A percentile compares a stretch with the other conserved stretches of the same genome.
These are phyloP conservation scores for Combretum micranthum DNA, from an alignment of 345 rosid species.

Conservation along the genomic window DNA sequence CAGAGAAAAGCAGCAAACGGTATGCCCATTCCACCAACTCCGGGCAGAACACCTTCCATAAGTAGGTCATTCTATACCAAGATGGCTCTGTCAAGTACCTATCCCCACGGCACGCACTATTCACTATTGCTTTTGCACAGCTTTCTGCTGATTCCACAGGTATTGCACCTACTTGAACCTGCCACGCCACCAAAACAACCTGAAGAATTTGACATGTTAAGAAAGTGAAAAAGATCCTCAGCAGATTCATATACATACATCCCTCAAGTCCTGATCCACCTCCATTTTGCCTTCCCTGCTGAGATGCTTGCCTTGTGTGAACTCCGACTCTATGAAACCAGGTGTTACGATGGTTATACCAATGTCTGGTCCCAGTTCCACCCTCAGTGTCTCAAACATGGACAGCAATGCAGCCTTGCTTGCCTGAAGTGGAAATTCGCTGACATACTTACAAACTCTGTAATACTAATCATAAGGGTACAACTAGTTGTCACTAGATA, in stretches of 20 bases:
- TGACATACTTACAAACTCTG: background rate
- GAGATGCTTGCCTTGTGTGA: conserved; percentile 25
- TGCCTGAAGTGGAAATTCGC: conserved; percentile 14
- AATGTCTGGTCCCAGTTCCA: conserved; percentile 38
- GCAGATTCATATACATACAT: conserved; percentile 20
- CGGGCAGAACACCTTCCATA: conserved; percentile 38
- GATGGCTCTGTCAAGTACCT: conserved; percentile 30
- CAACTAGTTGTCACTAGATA: too few relatives aligned
- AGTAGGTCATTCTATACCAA: conserved; percentile 12
- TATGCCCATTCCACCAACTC: conserved; percentile 28
- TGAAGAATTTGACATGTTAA: background rate
- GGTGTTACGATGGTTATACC: conserved; percentile 41
- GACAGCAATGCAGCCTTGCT: conserved; percentile 29
- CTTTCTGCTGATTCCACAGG: conserved; percentile 18
- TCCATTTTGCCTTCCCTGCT: conserved; percentile 30
- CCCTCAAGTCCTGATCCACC: conserved; percentile 31
- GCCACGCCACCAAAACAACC: background rate
- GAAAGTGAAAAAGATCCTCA: background rate
- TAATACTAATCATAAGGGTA: too few relatives aligned
- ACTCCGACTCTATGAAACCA: conserved; percentile 20
- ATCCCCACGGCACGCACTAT: conserved; percentile 38
- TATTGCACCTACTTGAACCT: conserved; percentile 21
- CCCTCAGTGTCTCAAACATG: conserved; percentile 37
- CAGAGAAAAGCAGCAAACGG: conserved; percentile 8
- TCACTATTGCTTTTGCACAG: conserved; percentile 28